phyloP scores from a whole-genome alignment of 768 basidiomycete genomes.

The Piloderma croceum region DNA sequence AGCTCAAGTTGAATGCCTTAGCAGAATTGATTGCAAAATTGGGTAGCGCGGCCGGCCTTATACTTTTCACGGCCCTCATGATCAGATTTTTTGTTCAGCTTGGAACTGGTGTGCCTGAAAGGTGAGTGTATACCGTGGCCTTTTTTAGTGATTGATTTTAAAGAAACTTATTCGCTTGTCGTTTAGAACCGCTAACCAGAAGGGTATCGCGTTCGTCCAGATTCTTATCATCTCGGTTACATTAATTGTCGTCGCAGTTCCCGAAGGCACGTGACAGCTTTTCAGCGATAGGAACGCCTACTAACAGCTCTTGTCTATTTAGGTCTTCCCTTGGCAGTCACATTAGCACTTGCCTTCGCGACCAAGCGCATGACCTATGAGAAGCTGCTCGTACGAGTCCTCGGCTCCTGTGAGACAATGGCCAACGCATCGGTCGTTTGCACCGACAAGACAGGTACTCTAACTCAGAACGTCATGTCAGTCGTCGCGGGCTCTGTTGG shows the following conservation, averaged over 20 bases:
- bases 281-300: constrained; percentile 7
- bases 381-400: constrained; percentile 90
- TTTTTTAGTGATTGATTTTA: no score
- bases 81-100: constrained; percentile 94
- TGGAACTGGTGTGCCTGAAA: constrained; percentile 48
- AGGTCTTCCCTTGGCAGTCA: constrained; percentile 94
- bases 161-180: neutral
- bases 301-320: constrained; percentile 3
- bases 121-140: constrained; percentile 43
- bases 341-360: constrained; percentile 92
- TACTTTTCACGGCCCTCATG: constrained; percentile 81
- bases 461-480: constrained; percentile 93
- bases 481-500: constrained; percentile 96
- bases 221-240: constrained; percentile 95
- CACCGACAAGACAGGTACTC: constrained; percentile 95
- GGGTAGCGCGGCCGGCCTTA: constrained; percentile 73
- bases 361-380: constrained; percentile 98
- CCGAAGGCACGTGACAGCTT: constrained; percentile 50
- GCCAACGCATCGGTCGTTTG: constrained; percentile 94
- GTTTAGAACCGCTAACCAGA: constrained; percentile 62
- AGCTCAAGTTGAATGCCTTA: constrained; percentile 87
- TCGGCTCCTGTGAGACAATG: constrained; percentile 98
- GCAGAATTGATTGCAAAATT: constrained; percentile 94
- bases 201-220: constrained; percentile 86
- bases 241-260: constrained; percentile 81